Conservation (phyloP, 441 rosid species). For the Eugenia klotzschiana region DNA sequence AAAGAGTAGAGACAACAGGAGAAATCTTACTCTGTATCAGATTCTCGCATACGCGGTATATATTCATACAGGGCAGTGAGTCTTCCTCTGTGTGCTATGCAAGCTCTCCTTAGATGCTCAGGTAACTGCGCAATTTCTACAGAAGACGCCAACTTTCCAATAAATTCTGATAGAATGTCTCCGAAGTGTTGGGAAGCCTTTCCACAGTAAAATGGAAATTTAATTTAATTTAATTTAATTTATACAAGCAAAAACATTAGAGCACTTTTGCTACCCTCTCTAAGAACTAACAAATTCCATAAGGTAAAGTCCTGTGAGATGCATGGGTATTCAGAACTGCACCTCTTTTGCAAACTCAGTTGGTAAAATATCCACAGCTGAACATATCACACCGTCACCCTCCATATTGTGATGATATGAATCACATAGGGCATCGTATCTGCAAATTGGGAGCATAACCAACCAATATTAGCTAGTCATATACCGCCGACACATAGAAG, state of each 20-base stretch:
- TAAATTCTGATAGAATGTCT: conserved; percentile 64
- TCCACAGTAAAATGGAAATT: conserved; percentile 4
- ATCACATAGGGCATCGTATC: conserved; percentile 48
- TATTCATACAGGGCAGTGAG: conserved; percentile 67
- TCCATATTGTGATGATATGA: conserved; percentile 72
- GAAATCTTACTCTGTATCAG: conserved; percentile 65
- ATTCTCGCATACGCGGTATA: conserved; percentile 74
- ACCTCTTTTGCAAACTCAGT: conserved; percentile 98
- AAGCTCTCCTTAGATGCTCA: conserved; percentile 66
- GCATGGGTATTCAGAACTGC: neutral
- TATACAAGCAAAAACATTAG: neutral
- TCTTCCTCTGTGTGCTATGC: conserved; percentile 64
- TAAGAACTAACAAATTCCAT: neutral
- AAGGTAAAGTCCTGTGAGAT: neutral
- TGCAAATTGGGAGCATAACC: conserved; percentile 10
- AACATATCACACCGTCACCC: conserved; percentile 63
- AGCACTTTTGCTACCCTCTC: neutral
- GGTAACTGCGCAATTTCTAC: conserved; percentile 42
- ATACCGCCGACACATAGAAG: neutral
- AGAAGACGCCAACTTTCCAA: conserved; percentile 58
- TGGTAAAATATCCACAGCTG: conserved; percentile 84
- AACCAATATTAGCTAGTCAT: neutral
- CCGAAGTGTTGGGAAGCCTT: conserved; percentile 96
- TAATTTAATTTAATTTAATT: neutral
- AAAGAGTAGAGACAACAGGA: neutral